Evolutionary conservation across 164 flowering plant genomes (phyloP), one percentile per base, ranked within the genome.

Genomic region (Nymphaea colorata): DNA sequence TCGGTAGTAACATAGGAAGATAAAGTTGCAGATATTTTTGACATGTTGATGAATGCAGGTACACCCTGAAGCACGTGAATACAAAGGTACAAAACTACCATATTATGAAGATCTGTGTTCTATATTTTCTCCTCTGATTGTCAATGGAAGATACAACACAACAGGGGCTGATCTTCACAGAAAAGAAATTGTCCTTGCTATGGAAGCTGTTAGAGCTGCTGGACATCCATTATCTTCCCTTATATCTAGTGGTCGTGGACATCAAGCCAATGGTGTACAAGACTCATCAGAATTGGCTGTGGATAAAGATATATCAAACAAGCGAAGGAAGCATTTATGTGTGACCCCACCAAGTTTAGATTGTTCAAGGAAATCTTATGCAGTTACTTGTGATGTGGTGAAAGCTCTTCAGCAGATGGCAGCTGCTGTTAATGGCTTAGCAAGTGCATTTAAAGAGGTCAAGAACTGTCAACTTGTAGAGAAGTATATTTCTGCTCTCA

Each of bases 61-160:
- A 64, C 68, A 72, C 61, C 75, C 71, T 55, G 71, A 68, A 68
- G 71, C 75, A 8, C 59, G 71, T 59, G 47, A 64, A 7, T 72
- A 72, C 47, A 68, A 68, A 72, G 65, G 42, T 18, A 72, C 60
- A 65, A 68, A 57, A n/a, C 25, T 72, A 44, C 71, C 75, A 25
- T 16, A 68, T 64, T 72, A 55, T 47, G 51, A 68, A 7, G 75
- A 68, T 60, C 41, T 72, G 59, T 60, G 70, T 36, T 25, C 65
- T 55, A 72, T 68, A 64, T 72, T 43, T 47, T 67, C 68, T 53
- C 41, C 36, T 53, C 18, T 5, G 55, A 12, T 57, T 67, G 45
- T 55, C 59, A 43, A 36, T 67, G 70, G 64, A 62, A 67, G 64
- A 67, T 44, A 11, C 55, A 66, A 43, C 68, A 47, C 12, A 12